Conservation (phyloP, 768 basidiomycete genomes). For the Suillus tomentosus region DNA sequence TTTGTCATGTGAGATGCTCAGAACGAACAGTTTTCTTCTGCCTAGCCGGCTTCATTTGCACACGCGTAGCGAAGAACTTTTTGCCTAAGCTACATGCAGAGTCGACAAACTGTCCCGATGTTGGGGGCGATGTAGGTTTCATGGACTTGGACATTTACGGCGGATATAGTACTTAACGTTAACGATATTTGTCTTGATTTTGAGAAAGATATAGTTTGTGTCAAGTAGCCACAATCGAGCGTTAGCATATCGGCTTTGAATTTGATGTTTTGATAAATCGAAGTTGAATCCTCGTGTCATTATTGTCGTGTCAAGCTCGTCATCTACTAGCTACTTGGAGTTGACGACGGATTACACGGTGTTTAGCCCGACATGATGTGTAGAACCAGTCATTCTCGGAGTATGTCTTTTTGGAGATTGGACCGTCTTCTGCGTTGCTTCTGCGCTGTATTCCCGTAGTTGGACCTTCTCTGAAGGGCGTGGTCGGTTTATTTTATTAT, state of each 20-base stretch:
- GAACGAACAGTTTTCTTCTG: conserved; percentile 4
- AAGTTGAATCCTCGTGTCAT: not conserved
- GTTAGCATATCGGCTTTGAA: not conserved
- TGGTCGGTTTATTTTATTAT: not conserved
- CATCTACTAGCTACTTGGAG: not conserved
- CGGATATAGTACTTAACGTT: not conserved
- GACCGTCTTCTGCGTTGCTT: not conserved
- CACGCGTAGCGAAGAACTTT: not conserved
- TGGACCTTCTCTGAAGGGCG: not conserved
- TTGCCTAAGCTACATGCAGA: not conserved
- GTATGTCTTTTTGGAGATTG: not conserved
- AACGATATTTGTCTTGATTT: not conserved
- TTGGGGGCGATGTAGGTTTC: not conserved
- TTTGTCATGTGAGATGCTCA: not conserved
- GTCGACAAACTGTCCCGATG: not conserved
- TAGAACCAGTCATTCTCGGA: not conserved
- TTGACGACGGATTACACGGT: not conserved
- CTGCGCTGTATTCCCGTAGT: not conserved
- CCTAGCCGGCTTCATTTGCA: not conserved
- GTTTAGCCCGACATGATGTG: not conserved
- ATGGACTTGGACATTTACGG: not conserved
- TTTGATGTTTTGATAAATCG: no score
- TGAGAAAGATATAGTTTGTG: no score
- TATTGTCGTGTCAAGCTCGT: not conserved
- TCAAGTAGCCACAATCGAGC: not conserved